phyloP scores from a whole-genome alignment of 1,284 basidiomycete genomes.

The Moesziomyces sp. region DNA sequence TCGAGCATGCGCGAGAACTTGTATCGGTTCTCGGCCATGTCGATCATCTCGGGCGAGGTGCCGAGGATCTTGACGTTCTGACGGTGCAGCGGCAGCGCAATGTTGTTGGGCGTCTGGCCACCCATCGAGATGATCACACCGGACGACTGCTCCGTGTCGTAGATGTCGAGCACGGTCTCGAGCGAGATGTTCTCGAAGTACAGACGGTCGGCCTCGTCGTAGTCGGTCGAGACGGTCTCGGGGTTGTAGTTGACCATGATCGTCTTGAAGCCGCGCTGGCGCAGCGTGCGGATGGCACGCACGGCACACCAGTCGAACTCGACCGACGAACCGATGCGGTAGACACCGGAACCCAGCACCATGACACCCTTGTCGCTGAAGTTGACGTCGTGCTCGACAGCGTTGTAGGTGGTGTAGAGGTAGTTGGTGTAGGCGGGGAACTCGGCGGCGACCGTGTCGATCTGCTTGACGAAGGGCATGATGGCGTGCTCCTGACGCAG shows the following conservation, averaged over 20 bases:
- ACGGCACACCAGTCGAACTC: conserved; percentile 99
- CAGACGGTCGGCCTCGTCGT: conserved; percentile 96
- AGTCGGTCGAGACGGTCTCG: conserved; percentile 98
- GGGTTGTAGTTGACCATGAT: conserved; percentile 99
- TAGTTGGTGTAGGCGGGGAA: conserved; percentile 99
- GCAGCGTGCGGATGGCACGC: conserved; percentile 91
- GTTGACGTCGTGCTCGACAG: conserved; percentile 85
- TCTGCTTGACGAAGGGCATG: conserved; percentile 95
- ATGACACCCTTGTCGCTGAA: conserved; percentile 94
- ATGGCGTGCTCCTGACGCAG: conserved; percentile 86
- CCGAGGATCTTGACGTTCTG: conserved; percentile 98
- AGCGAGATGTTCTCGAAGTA: conserved; percentile 99
- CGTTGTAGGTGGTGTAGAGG: conserved; percentile 97
- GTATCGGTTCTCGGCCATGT: conserved; percentile 98
- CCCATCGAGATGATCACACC: conserved; percentile 98
- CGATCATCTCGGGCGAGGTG: conserved; percentile 99
- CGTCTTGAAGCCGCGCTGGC: conserved; percentile 92
- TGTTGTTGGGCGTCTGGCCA: conserved; percentile 98
- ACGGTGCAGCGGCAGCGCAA: conserved; percentile 89
- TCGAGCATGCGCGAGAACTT: conserved; percentile 98
- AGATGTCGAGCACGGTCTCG: conserved; percentile 96
- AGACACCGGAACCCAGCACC: conserved; percentile 97
- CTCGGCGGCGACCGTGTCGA: conserved; percentile 97
- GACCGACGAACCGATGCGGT: conserved; percentile 97
- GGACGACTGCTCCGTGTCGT: conserved; percentile 86